Conservation (phyloP, 2,329 filamentous ascomycete genomes). For the Colletotrichum coccodes region DNA sequence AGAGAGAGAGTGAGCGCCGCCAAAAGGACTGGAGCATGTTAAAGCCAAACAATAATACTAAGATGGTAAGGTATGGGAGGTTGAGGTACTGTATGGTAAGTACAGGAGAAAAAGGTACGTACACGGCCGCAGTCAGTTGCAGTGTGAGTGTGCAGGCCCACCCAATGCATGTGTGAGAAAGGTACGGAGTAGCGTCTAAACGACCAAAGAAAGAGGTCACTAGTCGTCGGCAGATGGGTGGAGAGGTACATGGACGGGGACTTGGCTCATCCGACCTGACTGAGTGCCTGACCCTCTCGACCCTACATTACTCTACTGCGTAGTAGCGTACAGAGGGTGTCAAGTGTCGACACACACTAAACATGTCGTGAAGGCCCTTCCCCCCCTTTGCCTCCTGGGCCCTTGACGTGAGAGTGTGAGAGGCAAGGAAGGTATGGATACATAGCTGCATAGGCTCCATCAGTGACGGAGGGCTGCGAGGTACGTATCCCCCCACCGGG, state of each 20-base stretch:
- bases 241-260: constrained; percentile 8
- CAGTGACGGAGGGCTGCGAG: background rate
- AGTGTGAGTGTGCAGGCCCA: background rate
- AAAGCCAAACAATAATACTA: constrained; percentile 34
- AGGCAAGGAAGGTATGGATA: constrained; percentile 1
- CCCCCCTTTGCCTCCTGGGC: background rate
- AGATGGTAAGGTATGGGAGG: constrained; percentile 25
- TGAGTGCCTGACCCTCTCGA: background rate
- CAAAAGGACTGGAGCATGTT: constrained; percentile 30
- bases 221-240: background rate
- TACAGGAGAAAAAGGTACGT: background rate
- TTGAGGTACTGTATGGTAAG: constrained; percentile 6
- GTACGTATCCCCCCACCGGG: constrained; percentile 6
- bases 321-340: constrained; percentile 10
- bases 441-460: constrained; percentile 2
- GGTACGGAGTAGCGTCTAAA: constrained; percentile 2
- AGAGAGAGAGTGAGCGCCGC: background rate
- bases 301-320: constrained; percentile 16
- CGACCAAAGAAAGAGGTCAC: constrained; percentile 2
- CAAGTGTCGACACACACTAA: constrained; percentile 4
- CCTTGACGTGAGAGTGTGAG: background rate
- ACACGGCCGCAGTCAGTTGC: background rate
- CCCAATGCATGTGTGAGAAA: background rate
- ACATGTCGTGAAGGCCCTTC: background rate
- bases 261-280: background rate